A percentile compares a stretch with the other conserved stretches of the same genome.
Evolutionary conservation across 2,329 filamentous ascomycete genomes (phyloP).

Genomic region (Drechslerella dactyloides): DNA sequence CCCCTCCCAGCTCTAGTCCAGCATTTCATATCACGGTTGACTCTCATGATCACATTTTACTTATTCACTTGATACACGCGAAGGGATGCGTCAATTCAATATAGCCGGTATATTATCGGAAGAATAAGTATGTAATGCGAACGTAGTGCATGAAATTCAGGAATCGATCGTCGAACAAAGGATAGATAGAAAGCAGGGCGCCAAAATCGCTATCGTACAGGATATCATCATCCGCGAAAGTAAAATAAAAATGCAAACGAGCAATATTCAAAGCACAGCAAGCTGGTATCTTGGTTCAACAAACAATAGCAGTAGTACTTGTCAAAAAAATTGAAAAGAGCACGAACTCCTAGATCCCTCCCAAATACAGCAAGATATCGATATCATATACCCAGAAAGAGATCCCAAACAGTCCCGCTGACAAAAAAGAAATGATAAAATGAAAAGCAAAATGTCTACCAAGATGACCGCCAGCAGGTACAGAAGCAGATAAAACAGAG

Average conservation of each 20-base stretch:
- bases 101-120: too few species aligned
- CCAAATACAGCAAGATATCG: slow-evolving; percentile 30
- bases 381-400: slow-evolving; percentile 30
- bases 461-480: slow-evolving; percentile 29
- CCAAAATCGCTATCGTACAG: slow-evolving; percentile 50
- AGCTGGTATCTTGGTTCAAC: slow-evolving; percentile 50
- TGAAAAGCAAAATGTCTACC: slow-evolving; percentile 22
- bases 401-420: background rate
- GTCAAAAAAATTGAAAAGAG: slow-evolving; percentile 21
- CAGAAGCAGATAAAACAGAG: slow-evolving; percentile 4
- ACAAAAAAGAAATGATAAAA: slow-evolving; percentile 1
- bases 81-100: too few species aligned
- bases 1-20: too few species aligned
- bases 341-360: slow-evolving; percentile 38
- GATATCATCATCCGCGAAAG: slow-evolving; percentile 26
- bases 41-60: too few species aligned
- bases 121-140: slow-evolving; percentile 9
- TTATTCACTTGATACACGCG: too few species aligned
- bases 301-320: background rate
- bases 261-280: slow-evolving; percentile 1
- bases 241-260: slow-evolving; percentile 7
- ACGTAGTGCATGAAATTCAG: too few species aligned
- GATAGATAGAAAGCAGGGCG: slow-evolving; percentile 20
- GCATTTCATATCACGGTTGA: too few species aligned
- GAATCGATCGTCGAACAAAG: too few species aligned